Evolutionary conservation across 163 green algal genomes (phyloP), one percentile per base, ranked within the genome.

Genomic region (Scenedesmus sp.): DNA sequence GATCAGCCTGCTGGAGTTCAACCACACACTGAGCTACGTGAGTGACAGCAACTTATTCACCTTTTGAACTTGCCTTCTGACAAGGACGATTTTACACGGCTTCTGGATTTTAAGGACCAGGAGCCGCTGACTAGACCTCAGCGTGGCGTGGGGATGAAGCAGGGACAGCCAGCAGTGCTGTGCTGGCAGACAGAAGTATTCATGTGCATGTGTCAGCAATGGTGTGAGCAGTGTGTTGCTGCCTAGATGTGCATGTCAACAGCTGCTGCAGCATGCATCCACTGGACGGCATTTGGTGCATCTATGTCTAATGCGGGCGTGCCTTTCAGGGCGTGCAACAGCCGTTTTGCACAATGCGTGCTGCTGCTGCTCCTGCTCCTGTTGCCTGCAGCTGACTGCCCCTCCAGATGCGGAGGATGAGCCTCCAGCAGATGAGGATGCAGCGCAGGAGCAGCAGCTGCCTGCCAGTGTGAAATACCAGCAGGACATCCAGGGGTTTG

Each of bases 21-120:
- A 73, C n/a, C 62, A 88, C 82, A 76, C 60, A 56, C 62, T 92
- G 20, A 67, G 4, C 52, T 92, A 84, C 57, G 89, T 92, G 64
- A 88, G 88, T 77, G 18, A 18, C 74, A 2, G 13, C 34, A 60
- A 7, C 34, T 60, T 54, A 46, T 46, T 46, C 34, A 46, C 34
- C 34, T 46, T 46, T 46, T 46, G 34, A 46, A 46, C 34, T 46
- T 46, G 34, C 34, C 34, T 46, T 46, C 34, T 46, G 34, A 46
- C 34, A 46, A 46, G 34, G 34, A 46, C 34, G 34, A 46, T 46
- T 46, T 46, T 46, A 46, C 34, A 46, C 34, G 34, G 34, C 34
- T 46, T 46, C 34, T 46, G 34, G 34, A 46, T 46, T 46, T 46
- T 46, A 46, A 46, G n/a, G 9, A 55, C 76, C 12, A 7, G 4